Conservation (phyloP, 202 grass and related monocot genomes). For the Schoenoplectus triqueter region DNA sequence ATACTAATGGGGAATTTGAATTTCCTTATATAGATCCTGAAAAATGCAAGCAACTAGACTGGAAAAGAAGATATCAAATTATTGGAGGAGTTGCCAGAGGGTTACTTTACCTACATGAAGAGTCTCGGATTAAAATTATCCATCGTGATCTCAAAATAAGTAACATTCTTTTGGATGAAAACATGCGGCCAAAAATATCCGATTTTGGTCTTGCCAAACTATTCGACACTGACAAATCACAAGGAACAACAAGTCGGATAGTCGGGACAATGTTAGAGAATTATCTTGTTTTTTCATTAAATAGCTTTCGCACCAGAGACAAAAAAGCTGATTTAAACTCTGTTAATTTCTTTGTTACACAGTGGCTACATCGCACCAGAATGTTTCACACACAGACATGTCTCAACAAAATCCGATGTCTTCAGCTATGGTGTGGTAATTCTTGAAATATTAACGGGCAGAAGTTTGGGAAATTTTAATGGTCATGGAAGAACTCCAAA, state of each 20-base stretch:
- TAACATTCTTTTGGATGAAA: constrained; percentile 63
- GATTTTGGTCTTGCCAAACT: constrained; percentile 80
- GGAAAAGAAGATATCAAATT: constrained; percentile 52
- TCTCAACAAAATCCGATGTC: constrained; percentile 81
- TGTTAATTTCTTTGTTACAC: not conserved
- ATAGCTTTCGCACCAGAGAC: not conserved
- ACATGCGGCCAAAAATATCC: constrained; percentile 58
- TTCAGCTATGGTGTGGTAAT: constrained; percentile 77
- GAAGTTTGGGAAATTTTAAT: constrained; percentile 45
- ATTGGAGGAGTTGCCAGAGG: constrained; percentile 57
- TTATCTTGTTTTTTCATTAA: not conserved
- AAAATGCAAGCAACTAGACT: constrained; percentile 24
- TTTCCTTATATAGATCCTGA: not conserved
- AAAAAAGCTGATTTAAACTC: not conserved
- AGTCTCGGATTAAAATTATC: constrained; percentile 53
- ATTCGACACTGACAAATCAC: constrained; percentile 41
- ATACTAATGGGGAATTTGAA: not conserved
- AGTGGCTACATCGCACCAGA: constrained; percentile 89
- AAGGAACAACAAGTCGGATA: constrained; percentile 24
- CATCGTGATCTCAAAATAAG: constrained; percentile 63
- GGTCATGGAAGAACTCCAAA: constrained; percentile 35
- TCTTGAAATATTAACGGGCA: constrained; percentile 56
- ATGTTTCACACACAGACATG: constrained; percentile 48
- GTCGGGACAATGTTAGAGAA: constrained; percentile 55
- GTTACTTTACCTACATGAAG: constrained; percentile 64